Base-by-base conservation (phyloP, 192 early-diverging fungal species). In the Coemansia erecta region DNA sequence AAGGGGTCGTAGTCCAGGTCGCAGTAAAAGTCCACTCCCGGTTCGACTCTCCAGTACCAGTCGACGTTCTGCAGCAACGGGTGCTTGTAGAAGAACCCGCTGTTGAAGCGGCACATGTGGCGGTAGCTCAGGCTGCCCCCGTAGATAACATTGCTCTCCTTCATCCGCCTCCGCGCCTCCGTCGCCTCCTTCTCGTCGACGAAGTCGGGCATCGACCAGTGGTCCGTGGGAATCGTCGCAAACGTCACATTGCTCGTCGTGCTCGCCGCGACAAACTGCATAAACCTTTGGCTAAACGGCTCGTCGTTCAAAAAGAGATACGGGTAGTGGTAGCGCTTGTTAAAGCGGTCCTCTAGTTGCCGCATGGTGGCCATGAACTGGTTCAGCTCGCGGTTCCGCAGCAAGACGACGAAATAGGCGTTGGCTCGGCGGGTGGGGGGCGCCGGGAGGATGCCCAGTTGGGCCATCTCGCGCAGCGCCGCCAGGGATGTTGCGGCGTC, bases 11-110 rank as follows among this genome's bases (percentile, higher is more conserved):
- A 88, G 46, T 85, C 78, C 8, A 95, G 61, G 56, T 91, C 85
- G 62, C 93, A 95, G 70, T 80, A 86, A 61, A 86, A 95, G 48
- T 87, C 72, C 2, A 93, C 93, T 22, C 83, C 86, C 1, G 93
- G 93, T 64, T 95, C 93, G 11, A 95, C 82, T 1, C 93, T 82
- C 93, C 93, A 95, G 67, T 93, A 95, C 73, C 85, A 95, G 59
- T 93, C 89, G 43, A 85, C 89, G 35, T 81, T 56, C 24, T 73
- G 66, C 52, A 89, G 70, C 3, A 91, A 69, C 22, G 88, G 87
- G 54, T 93, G 93, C 47, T 84, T 70, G 68, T 82, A 88, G 52
- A 76, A 72, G 47, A 76, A 76, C 11, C 69, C 74, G 66, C 72
- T 66, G 54, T 69, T 72, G 67, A 66, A 94, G 41, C 92, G 81